These are phyloP conservation scores for Talaromyces sp. DNA, from an alignment of 2,329 filamentous ascomycete genomes.

Conservation along the genomic window DNA sequence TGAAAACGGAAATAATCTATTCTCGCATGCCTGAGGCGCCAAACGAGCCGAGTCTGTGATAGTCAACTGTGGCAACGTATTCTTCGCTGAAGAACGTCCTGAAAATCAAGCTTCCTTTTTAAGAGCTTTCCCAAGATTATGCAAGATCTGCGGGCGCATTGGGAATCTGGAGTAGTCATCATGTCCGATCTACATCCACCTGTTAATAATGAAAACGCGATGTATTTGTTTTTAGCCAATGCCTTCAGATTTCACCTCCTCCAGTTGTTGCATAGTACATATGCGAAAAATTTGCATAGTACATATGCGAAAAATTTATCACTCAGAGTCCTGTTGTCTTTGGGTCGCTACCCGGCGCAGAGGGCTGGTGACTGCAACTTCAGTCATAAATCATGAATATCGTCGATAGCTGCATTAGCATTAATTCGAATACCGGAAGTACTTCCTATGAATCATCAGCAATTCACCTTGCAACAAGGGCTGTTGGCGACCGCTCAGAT, in stretches of 20 bases:
- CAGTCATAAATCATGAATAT: background rate
- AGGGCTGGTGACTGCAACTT: background rate
- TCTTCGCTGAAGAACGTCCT: background rate
- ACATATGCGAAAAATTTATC: background rate
- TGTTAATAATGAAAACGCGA: background rate
- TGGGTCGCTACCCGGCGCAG: background rate
- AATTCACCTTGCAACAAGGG: background rate
- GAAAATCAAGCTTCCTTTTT: background rate
- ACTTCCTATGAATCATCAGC: background rate
- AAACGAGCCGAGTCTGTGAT: background rate
- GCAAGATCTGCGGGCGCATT: background rate
- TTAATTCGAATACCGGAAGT: background rate
- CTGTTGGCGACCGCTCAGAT: background rate
- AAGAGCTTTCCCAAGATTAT: background rate
- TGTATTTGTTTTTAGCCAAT: background rate
- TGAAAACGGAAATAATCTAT: background rate
- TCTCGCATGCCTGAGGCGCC: background rate
- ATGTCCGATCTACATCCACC: background rate
- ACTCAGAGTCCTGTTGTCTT: background rate
- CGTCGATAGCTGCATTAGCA: background rate
- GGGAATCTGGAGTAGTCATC: background rate
- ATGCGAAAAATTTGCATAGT: background rate
- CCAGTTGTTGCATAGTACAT: background rate
- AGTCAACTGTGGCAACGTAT: background rate
- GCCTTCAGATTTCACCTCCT: background rate